Evolutionary conservation across 1,284 basidiomycete genomes (phyloP).

Genomic region (Rugiboletus extremiorientalis): DNA sequence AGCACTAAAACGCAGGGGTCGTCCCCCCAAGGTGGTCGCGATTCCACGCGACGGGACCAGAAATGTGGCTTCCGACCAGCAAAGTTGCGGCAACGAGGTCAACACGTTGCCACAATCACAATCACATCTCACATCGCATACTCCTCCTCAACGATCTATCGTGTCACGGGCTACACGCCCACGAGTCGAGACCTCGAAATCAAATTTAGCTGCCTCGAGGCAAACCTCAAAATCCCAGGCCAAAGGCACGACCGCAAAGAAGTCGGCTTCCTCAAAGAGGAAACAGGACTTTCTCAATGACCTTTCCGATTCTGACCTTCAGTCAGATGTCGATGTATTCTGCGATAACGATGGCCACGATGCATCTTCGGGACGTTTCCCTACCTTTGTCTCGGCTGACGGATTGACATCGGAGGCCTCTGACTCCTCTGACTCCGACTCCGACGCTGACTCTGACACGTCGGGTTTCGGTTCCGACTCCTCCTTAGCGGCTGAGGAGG

Average conservation of each 20-base stretch:
- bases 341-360: constrained; percentile 37
- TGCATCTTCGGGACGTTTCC: constrained; percentile 45
- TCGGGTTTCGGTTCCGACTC: constrained; percentile 55
- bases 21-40: constrained; percentile 49
- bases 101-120: constrained; percentile 36
- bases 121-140: constrained; percentile 33
- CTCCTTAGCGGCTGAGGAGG: constrained; percentile 61
- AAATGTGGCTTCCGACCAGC: constrained; percentile 19
- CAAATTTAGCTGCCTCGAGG: constrained; percentile 37
- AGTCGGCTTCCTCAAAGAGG: constrained; percentile 33
- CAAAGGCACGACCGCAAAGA: constrained; percentile 44
- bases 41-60: constrained; percentile 29
- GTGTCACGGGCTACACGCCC: constrained; percentile 28
- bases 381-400: constrained; percentile 69
- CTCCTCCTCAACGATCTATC: constrained; percentile 19
- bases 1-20: constrained; percentile 51
- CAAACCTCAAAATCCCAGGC: constrained; percentile 34
- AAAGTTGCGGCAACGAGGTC: constrained; percentile 30
- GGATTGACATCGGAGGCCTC: constrained; percentile 48
- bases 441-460: constrained; percentile 32
- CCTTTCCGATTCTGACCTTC: constrained; percentile 35
- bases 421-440: constrained; percentile 42
- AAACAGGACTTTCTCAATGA: constrained; percentile 31
- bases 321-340: constrained; percentile 14
- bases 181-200: constrained; percentile 22